Conservation (phyloP, 148 eudicot genomes). For the Fagopyrum tataricum region DNA sequence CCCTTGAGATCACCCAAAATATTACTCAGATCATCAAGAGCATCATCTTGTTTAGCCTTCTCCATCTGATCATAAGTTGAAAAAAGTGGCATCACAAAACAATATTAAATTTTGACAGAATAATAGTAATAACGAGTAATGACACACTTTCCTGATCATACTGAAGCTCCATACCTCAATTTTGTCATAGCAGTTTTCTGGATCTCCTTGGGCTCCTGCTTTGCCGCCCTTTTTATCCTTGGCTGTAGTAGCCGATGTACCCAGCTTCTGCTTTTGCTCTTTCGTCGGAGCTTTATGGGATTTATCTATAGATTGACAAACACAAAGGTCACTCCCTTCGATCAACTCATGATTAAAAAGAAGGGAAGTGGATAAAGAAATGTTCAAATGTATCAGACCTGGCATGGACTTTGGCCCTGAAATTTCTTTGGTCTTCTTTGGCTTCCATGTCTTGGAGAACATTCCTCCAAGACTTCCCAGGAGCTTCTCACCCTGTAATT, state of each 20-base stretch:
- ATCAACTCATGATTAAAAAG: not conserved
- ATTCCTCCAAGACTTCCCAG: constrained; percentile 81
- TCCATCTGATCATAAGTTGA: constrained; percentile 39
- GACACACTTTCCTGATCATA: not conserved
- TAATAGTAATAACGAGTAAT: too few species aligned
- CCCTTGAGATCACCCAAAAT: constrained; percentile 90
- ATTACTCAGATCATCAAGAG: constrained; percentile 56
- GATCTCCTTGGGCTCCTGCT: constrained; percentile 36
- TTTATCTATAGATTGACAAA: not conserved
- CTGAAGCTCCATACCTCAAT: constrained; percentile 46
- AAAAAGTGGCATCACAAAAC: not conserved
- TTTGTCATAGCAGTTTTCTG: constrained; percentile 57
- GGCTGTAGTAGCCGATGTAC: constrained; percentile 27
- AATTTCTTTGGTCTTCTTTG: constrained; percentile 57
- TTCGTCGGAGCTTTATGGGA: constrained; percentile 30
- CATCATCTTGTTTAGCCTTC: constrained; percentile 82
- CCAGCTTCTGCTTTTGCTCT: constrained; percentile 59
- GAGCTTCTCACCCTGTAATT: constrained; percentile 73
- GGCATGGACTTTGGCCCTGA: constrained; percentile 46
- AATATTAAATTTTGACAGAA: not conserved
- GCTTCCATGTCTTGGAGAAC: constrained; percentile 89
- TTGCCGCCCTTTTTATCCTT: constrained; percentile 40
- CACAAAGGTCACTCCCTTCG: not conserved
- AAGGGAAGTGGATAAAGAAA: not conserved
- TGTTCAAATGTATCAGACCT: constrained; percentile 41